These are phyloP conservation scores for Teunomyces pallodes DNA, from an alignment of 805 yeast genomes.

Conservation along the genomic window DNA sequence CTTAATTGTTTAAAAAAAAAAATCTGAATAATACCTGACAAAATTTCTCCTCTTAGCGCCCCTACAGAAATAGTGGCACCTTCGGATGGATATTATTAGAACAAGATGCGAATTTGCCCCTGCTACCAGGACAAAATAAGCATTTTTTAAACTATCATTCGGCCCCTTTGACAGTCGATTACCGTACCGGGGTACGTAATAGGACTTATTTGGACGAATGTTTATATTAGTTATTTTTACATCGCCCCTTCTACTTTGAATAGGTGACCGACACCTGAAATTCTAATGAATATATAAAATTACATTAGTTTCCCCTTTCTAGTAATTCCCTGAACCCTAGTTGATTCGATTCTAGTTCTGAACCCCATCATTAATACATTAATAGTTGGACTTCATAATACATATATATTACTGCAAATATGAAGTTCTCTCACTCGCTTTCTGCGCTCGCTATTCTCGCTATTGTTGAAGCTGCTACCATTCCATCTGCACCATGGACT, in stretches of 20 bases:
- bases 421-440: conserved; percentile 20
- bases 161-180: conserved; percentile 3
- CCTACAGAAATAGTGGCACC: background rate
- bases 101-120: background rate
- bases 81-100: background rate
- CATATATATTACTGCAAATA: conserved; percentile 3
- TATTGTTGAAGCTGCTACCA: conserved; percentile 20
- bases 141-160: background rate
- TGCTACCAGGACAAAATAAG: conserved; percentile 1
- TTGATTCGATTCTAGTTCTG: background rate
- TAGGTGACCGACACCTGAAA: conserved; percentile 1
- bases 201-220: conserved; percentile 1
- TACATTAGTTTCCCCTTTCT: background rate
- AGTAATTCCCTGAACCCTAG: background rate
- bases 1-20: background rate
- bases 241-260: conserved; percentile 1
- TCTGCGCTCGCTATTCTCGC: conserved; percentile 28
- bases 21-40: background rate
- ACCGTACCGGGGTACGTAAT: background rate
- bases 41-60: background rate
- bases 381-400: background rate
- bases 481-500: conserved; percentile 27
- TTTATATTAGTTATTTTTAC: conserved; percentile 3
- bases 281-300: background rate
- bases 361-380: background rate